Evolutionary conservation across 1,139 yeast genomes (phyloP).

Genomic region (Kodamaea ohmeri): DNA sequence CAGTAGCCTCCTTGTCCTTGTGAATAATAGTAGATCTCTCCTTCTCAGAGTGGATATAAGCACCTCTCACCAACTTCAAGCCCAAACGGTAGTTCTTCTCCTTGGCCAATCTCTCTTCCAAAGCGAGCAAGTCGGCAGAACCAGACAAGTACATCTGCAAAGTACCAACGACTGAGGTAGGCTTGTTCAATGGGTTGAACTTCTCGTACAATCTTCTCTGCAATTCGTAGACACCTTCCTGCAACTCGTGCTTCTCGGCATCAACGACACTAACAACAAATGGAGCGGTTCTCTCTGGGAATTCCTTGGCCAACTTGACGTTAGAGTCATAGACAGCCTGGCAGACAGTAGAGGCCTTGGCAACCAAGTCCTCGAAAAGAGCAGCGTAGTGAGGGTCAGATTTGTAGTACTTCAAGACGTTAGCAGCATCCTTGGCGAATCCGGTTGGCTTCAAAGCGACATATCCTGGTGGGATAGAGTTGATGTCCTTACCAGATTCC

Average conservation of each 20-base stretch:
- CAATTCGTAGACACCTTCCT: slow-evolving; percentile 86
- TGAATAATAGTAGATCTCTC: slow-evolving; percentile 67
- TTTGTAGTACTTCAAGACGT: slow-evolving; percentile 63
- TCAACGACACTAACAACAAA: slow-evolving; percentile 86
- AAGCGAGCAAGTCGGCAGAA: slow-evolving; percentile 57
- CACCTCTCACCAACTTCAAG: slow-evolving; percentile 94
- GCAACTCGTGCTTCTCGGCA: slow-evolving; percentile 87
- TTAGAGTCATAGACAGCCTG: slow-evolving; percentile 58
- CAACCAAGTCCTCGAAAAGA: slow-evolving; percentile 60
- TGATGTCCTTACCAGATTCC: slow-evolving; percentile 46
- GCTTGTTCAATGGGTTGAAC: slow-evolving; percentile 60
- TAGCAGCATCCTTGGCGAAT: slow-evolving; percentile 71
- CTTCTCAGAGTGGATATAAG: slow-evolving; percentile 88
- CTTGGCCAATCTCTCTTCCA: slow-evolving; percentile 65
- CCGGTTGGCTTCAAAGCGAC: slow-evolving; percentile 96
- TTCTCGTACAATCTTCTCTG: slow-evolving; percentile 78
- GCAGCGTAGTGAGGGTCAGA: slow-evolving; percentile 40
- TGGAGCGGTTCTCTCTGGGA: slow-evolving; percentile 72
- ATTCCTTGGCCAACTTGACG: slow-evolving; percentile 42
- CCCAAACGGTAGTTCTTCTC: slow-evolving; percentile 71
- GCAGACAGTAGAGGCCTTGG: slow-evolving; percentile 59
- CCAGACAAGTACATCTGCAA: slow-evolving; percentile 88
- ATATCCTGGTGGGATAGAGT: slow-evolving; percentile 72
- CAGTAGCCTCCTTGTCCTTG: slow-evolving; percentile 74
- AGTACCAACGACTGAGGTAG: slow-evolving; percentile 81